A percentile compares a stretch with the other conserved stretches of the same genome.
phyloP scores from a whole-genome alignment of 1,284 basidiomycete genomes.

The Fistulinella staudtii region DNA sequence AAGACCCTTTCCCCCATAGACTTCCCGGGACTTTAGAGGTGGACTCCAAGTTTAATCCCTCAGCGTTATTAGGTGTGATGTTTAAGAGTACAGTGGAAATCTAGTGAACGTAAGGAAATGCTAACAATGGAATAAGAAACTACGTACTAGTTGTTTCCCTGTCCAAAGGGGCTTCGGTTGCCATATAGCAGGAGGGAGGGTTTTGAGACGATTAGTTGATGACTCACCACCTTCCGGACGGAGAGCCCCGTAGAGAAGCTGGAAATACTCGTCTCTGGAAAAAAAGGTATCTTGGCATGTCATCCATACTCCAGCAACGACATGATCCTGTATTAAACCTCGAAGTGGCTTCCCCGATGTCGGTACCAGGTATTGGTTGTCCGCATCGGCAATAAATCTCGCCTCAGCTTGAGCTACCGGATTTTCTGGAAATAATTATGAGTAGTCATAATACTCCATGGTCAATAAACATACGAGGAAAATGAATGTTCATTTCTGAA shows the following conservation, averaged over 20 bases:
- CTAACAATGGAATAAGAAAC: constrained; percentile 1
- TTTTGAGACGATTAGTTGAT: constrained; percentile 67
- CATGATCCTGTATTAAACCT: constrained; percentile 98
- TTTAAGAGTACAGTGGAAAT: constrained; percentile 92
- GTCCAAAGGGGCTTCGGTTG: constrained; percentile 93
- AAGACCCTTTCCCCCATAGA: constrained; percentile 78
- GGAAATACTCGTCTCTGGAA: constrained; percentile 93
- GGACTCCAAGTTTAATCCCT: constrained; percentile 83
- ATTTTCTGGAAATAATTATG: constrained; percentile 55
- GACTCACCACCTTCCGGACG: constrained; percentile 82
- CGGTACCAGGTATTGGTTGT: constrained; percentile 98
- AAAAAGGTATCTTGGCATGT: constrained; percentile 96
- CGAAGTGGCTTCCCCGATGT: constrained; percentile 98
- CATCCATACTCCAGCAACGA: constrained; percentile 99
- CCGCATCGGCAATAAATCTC: constrained; percentile 93
- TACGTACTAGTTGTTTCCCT: constrained; percentile 91
- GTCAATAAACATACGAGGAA: constrained; percentile 71
- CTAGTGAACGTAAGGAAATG: constrained; percentile 38
- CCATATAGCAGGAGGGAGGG: constrained; percentile 89
- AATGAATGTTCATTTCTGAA: constrained; percentile 98
- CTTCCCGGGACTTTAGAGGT: constrained; percentile 85
- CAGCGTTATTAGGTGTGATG: constrained; percentile 78
- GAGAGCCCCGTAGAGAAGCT: constrained; percentile 93
- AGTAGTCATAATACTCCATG: constrained; percentile 7
- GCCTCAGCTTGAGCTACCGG: constrained; percentile 93